These are phyloP conservation scores for Dactylorhiza incarnata DNA, from an alignment of 106 monocot species.

Conservation along the genomic window DNA sequence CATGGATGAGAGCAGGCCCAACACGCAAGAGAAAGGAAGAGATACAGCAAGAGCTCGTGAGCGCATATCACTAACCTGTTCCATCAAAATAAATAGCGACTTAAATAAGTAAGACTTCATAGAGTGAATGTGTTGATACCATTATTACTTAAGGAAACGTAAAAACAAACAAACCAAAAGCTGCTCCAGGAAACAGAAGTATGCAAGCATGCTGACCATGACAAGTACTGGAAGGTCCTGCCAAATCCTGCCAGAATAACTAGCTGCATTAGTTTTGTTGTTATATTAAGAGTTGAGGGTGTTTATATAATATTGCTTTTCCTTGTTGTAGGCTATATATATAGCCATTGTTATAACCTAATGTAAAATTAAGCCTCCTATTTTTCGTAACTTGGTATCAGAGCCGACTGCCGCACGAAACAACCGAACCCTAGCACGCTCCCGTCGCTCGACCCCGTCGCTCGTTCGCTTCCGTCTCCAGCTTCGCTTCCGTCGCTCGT, in stretches of 20 bases:
- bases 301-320: too few species aligned
- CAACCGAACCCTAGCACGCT: too few species aligned
- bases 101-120: not conserved
- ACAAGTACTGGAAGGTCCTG: constrained; percentile 91
- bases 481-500: too few species aligned
- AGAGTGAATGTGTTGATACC: not conserved
- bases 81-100: constrained; percentile 10
- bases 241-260: constrained; percentile 62
- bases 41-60: constrained; percentile 90
- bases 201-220: constrained; percentile 99
- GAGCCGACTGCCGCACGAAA: too few species aligned
- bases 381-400: too few species aligned
- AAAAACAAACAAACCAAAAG: constrained; percentile 55
- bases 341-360: too few species aligned
- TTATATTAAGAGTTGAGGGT: too few species aligned
- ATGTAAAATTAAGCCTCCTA: too few species aligned
- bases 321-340: too few species aligned
- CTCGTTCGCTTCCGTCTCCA: too few species aligned
- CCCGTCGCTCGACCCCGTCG: too few species aligned
- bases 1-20: constrained; percentile 93
- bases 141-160: not conserved
- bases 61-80: constrained; percentile 64
- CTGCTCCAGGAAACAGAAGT: constrained; percentile 99
- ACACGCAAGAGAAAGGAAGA: constrained; percentile 94
- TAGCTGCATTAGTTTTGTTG: not conserved